A percentile compares a stretch with the other conserved stretches of the same genome.
Conservation (phyloP, 371 early-diverging fungal species). For the Rhizopus stolonifer region DNA sequence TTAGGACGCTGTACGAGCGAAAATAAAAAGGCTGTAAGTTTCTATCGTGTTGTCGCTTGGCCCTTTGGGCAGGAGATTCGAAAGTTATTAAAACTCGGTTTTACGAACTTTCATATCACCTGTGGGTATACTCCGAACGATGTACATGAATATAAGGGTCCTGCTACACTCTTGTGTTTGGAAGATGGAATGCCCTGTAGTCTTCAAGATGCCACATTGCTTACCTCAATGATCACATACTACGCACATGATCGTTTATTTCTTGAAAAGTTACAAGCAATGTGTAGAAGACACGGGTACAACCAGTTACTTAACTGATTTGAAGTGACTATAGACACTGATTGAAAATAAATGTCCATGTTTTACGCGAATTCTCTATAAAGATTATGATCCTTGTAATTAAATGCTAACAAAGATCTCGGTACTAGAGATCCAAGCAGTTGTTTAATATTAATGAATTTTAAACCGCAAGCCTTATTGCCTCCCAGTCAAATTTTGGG, state of each 20-base stretch:
- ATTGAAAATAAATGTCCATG: too few species aligned
- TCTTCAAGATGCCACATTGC: not conserved
- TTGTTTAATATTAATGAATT: too few species aligned
- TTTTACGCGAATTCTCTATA: too few species aligned
- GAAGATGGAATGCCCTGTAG: constrained; percentile 1
- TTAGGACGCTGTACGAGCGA: constrained; percentile 1
- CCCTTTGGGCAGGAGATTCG: constrained; percentile 24
- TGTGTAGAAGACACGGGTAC: constrained; percentile 9
- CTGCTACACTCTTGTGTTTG: constrained; percentile 18
- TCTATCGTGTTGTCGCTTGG: constrained; percentile 24
- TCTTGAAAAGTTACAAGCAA: not conserved
- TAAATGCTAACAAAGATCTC: too few species aligned
- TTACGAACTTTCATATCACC: constrained; percentile 23
- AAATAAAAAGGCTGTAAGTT: constrained; percentile 3
- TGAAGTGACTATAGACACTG: not conserved
- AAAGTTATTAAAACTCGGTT: constrained; percentile 1
- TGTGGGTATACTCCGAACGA: constrained; percentile 24
- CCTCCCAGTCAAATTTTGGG: too few species aligned
- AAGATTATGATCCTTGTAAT: too few species aligned
- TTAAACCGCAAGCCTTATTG: too few species aligned
- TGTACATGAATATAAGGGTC: constrained; percentile 27
- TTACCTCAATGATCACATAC: constrained; percentile 6
- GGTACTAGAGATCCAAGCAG: too few species aligned
- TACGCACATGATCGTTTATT: constrained; percentile 9
- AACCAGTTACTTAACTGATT: not conserved